Conservation (phyloP, 2,329 filamentous ascomycete species). For the Phialocephala subalpina region DNA sequence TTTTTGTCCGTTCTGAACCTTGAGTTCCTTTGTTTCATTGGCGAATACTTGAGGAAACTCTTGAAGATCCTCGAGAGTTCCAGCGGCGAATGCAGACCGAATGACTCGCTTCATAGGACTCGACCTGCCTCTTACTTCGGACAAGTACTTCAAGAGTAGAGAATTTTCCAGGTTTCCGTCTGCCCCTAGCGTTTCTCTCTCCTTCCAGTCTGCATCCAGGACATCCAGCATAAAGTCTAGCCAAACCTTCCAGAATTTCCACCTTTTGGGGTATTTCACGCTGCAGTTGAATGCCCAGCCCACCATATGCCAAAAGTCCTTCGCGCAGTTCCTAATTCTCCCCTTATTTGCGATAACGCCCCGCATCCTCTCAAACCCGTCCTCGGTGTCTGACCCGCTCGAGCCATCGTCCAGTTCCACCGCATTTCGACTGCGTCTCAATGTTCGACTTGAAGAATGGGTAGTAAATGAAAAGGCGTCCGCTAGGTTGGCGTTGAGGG, state of each 20-base stretch:
- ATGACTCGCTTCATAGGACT: conserved; percentile 60
- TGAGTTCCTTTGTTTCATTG: conserved; percentile 64
- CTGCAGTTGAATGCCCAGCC: conserved; percentile 97
- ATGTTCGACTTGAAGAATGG: conserved; percentile 36
- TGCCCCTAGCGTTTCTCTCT: conserved; percentile 55
- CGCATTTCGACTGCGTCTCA: conserved; percentile 38
- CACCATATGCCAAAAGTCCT: conserved; percentile 88
- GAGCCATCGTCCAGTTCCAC: conserved; percentile 47
- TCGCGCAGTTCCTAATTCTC: conserved; percentile 77
- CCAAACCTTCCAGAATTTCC: conserved; percentile 85
- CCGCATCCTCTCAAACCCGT: conserved; percentile 59
- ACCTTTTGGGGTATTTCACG: conserved; percentile 73
- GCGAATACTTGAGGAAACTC: conserved; percentile 73
- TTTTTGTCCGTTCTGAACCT: conserved; percentile 54
- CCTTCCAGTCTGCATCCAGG: conserved; percentile 74
- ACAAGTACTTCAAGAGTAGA: conserved; percentile 62
- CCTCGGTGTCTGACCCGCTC: conserved; percentile 51
- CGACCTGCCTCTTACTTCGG: conserved; percentile 51
- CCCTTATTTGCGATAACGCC: conserved; percentile 68
- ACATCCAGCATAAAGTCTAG: conserved; percentile 81
- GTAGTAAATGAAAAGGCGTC: conserved; percentile 74
- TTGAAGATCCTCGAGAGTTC: conserved; percentile 57
- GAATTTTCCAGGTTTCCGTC: conserved; percentile 54
- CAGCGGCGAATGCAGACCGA: conserved; percentile 73
- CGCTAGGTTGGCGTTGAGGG: conserved; percentile 73